These are phyloP conservation scores for Plantago elongata DNA, from an alignment of 257 asterid species.

Conservation along the genomic window DNA sequence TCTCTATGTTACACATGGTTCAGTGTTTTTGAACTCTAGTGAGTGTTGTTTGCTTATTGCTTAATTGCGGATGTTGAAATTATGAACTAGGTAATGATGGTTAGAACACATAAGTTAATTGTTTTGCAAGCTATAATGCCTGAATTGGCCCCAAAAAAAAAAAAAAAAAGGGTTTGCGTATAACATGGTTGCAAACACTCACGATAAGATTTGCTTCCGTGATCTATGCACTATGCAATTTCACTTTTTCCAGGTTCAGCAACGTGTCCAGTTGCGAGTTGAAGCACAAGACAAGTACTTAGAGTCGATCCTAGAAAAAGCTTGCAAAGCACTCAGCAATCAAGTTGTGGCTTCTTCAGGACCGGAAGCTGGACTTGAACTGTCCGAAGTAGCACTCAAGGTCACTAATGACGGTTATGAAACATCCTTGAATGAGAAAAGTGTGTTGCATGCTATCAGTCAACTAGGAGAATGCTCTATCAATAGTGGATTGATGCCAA, in stretches of 20 bases:
- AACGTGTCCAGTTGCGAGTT: slow-evolving; percentile 42
- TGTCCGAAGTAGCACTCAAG: slow-evolving; percentile 63
- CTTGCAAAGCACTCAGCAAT: slow-evolving; percentile 50
- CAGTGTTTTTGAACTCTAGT: background rate
- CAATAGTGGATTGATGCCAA: slow-evolving; percentile 39
- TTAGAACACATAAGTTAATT: too few species aligned
- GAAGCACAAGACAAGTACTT: slow-evolving; percentile 61
- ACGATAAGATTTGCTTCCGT: background rate
- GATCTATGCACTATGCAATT: background rate
- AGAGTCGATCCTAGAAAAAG: slow-evolving; percentile 50
- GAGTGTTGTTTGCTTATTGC: too few species aligned
- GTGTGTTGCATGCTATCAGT: slow-evolving; percentile 28
- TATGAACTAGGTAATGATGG: too few species aligned
- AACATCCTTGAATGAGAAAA: slow-evolving; percentile 22
- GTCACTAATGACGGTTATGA: slow-evolving; percentile 43
- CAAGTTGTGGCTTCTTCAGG: slow-evolving; percentile 43
- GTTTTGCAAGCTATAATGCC: too few species aligned
- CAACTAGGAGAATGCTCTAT: slow-evolving; percentile 52
- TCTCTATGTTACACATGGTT: background rate
- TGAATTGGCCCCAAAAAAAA: too few species aligned
- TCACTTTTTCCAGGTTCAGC: slow-evolving; percentile 39
- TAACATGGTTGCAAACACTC: too few species aligned
- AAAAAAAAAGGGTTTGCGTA: too few species aligned
- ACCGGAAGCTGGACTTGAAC: slow-evolving; percentile 62
- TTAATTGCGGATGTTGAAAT: too few species aligned